phyloP scores from a whole-genome alignment of 139 green algal genomes.

The Zygnema cylindricum region DNA sequence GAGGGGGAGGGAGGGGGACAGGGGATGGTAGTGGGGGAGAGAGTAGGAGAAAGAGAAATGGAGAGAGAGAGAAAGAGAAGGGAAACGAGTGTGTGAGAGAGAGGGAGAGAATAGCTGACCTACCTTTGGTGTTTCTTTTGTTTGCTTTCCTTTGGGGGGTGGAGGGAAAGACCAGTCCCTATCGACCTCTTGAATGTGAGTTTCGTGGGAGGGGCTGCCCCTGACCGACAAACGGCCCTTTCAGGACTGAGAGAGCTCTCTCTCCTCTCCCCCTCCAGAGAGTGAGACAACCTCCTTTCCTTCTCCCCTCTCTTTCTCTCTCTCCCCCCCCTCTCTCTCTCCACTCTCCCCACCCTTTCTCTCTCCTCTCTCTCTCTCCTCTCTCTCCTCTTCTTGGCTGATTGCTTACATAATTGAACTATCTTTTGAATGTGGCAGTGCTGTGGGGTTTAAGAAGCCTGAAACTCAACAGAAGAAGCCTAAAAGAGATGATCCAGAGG shows the following conservation, averaged over 20 bases:
- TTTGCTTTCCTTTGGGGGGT: not conserved
- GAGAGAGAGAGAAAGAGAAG: too few species aligned
- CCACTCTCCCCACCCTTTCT: too few species aligned
- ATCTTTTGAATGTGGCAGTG: not conserved
- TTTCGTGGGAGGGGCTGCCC: constrained; percentile 79
- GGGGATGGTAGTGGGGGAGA: constrained; percentile 6
- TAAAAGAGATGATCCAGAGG: not conserved
- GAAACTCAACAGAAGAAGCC: constrained; percentile 10
- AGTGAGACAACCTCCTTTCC: too few species aligned
- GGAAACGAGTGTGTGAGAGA: too few species aligned
- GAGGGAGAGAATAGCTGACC: not conserved
- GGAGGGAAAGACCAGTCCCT: not conserved
- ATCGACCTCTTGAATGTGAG: constrained; percentile 90
- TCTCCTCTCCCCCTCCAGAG: not conserved
- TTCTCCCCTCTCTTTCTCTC: too few species aligned
- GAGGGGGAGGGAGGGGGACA: constrained; percentile 27
- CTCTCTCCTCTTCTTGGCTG: too few species aligned
- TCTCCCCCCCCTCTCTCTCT: too few species aligned
- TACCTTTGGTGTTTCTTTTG: not conserved
- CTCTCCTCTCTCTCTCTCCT: too few species aligned
- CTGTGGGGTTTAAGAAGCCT: constrained; percentile 16
- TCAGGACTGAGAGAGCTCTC: constrained; percentile 41
- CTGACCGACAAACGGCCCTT: constrained; percentile 78
- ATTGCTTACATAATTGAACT: too few species aligned
- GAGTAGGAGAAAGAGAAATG: too few species aligned